Evolutionary conservation across 345 rosid species (phyloP).

Genomic region (Camelina laxa): DNA sequence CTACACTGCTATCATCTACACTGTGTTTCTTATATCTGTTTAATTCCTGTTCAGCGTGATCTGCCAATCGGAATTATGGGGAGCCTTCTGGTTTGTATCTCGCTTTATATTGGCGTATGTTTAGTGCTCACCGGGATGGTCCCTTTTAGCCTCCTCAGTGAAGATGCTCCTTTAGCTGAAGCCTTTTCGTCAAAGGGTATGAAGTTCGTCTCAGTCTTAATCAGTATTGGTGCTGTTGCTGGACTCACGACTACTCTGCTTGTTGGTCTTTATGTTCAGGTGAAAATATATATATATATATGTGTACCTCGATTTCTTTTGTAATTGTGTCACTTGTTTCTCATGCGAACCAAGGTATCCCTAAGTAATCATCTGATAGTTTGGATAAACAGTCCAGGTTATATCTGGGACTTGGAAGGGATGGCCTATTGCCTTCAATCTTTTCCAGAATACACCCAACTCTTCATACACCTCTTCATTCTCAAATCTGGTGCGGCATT

Average conservation of each 20-base stretch:
- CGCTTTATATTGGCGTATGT: conserved; percentile 81
- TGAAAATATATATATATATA: conserved; percentile 38
- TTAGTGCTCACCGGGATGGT: conserved; percentile 97
- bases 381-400: conserved; percentile 73
- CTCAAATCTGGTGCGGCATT: conserved; percentile 95
- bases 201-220: conserved; percentile 77
- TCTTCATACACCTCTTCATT: conserved; percentile 82
- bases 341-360: conserved; percentile 15
- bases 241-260: conserved; percentile 95
- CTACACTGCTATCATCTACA: not conserved
- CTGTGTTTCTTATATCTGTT: conserved; percentile 19
- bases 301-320: not conserved
- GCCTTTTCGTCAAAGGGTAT: conserved; percentile 87
- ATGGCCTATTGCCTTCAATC: conserved; percentile 86
- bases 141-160: conserved; percentile 72
- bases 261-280: conserved; percentile 99
- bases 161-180: conserved; percentile 90
- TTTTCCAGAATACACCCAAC: conserved; percentile 86
- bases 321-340: conserved; percentile 18
- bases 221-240: conserved; percentile 93
- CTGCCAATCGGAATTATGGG: conserved; percentile 89
- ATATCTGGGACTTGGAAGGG: conserved; percentile 94
- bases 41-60: conserved; percentile 65
- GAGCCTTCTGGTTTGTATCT: conserved; percentile 80
- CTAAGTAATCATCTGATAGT: conserved; percentile 32